Percentiles rank a stretch among this genome's conserved stretches.
Conservation (phyloP, 1,284 basidiomycete genomes). For the Megacollybia platyphylla region DNA sequence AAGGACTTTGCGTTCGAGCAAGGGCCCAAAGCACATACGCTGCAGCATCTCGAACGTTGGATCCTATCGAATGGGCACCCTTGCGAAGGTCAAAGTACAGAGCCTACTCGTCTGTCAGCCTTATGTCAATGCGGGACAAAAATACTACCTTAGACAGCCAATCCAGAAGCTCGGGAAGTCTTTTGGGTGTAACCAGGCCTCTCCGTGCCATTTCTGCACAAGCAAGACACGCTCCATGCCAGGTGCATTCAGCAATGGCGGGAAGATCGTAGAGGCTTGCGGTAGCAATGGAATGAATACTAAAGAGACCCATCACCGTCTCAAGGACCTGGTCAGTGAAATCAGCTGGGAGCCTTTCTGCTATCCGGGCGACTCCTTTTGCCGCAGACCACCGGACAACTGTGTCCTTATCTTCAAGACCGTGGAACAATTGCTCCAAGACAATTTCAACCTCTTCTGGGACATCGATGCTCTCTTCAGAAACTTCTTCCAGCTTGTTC, state of each 20-base stretch:
- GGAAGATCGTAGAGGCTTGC: slow-evolving; percentile 62
- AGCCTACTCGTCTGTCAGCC: slow-evolving; percentile 39
- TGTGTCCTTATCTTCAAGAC: slow-evolving; percentile 88
- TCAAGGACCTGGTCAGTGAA: slow-evolving; percentile 75
- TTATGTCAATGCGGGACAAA: slow-evolving; percentile 3
- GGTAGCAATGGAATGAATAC: slow-evolving; percentile 48
- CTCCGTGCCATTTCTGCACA: slow-evolving; percentile 87
- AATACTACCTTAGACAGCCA: slow-evolving; percentile 68
- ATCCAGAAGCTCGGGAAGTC: slow-evolving; percentile 50
- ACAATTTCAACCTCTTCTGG: slow-evolving; percentile 72
- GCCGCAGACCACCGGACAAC: slow-evolving; percentile 92
- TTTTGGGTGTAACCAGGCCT: slow-evolving; percentile 50
- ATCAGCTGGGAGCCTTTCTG: slow-evolving; percentile 66
- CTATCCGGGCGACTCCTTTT: slow-evolving; percentile 83
- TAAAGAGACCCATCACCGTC: slow-evolving; percentile 62
- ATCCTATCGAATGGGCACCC: slow-evolving; percentile 86
- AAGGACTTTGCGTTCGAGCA: slow-evolving; percentile 61
- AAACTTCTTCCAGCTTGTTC: slow-evolving; percentile 4
- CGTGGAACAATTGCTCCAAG: slow-evolving; percentile 64
- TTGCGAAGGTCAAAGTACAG: slow-evolving; percentile 88
- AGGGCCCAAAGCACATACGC: slow-evolving; percentile 94
- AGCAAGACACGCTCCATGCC: slow-evolving; percentile 92
- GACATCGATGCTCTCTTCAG: slow-evolving; percentile 51
- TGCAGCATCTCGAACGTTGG: slow-evolving; percentile 90
- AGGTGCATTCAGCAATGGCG: slow-evolving; percentile 70